phyloP scores from a whole-genome alignment of 1,284 basidiomycete genomes.

The Paramarasmius palmivorus region DNA sequence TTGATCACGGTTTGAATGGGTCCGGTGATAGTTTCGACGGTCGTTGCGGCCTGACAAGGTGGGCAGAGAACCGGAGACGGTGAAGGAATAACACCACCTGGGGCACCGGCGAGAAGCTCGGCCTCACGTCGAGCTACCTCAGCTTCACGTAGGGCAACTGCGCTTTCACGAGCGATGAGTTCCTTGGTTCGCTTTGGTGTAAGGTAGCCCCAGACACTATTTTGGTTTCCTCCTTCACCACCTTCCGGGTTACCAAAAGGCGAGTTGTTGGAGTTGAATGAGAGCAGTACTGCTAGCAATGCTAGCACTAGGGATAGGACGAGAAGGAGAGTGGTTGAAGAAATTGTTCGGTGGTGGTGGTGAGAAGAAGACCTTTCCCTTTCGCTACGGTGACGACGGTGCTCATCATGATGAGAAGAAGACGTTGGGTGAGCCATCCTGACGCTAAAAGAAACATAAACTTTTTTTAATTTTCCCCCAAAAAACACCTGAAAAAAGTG shows the following conservation, averaged over 20 bases:
- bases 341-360: conserved; percentile 81
- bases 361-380: conserved; percentile 57
- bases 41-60: conserved; percentile 50
- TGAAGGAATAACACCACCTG: conserved; percentile 67
- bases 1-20: conserved; percentile 80
- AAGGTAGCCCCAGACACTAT: conserved; percentile 67
- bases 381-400: conserved; percentile 51
- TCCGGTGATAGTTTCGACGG: conserved; percentile 53
- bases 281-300: conserved; percentile 82
- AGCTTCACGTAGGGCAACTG: conserved; percentile 75
- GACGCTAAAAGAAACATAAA: conserved; percentile 34
- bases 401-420: conserved; percentile 70
- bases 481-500: conserved; percentile 8
- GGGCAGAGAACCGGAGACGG: conserved; percentile 55
- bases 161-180: conserved; percentile 72
- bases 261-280: conserved; percentile 58
- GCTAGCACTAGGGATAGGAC: conserved; percentile 81
- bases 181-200: conserved; percentile 79
- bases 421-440: conserved; percentile 82
- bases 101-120: conserved; percentile 75
- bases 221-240: conserved; percentile 28
- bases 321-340: conserved; percentile 82
- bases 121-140: conserved; percentile 85
- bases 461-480: conserved; percentile 14
- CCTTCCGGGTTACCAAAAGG: conserved; percentile 3